A percentile compares a stretch with the other conserved stretches of the same genome.
phyloP scores from a whole-genome alignment of 2,329 filamentous ascomycete species.

The Talaromyces verruculosus region DNA sequence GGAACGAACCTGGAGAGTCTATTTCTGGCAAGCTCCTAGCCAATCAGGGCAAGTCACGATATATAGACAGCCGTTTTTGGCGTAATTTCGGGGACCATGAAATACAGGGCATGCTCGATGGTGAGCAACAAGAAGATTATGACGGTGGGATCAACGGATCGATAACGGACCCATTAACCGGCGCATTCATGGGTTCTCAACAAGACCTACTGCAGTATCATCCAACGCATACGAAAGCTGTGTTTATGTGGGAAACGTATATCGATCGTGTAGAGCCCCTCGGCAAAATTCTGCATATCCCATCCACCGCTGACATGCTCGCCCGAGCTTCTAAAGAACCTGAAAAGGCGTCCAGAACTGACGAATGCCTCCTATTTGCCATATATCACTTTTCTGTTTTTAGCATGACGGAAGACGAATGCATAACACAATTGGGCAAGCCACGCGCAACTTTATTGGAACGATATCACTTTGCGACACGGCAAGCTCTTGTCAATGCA shows the following conservation, averaged over 20 bases:
- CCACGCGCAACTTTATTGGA: not conserved
- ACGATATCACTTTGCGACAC: not conserved
- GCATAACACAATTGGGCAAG: not conserved
- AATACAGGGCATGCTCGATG: conserved; percentile 21
- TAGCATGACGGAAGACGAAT: not conserved
- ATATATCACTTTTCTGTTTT: not conserved
- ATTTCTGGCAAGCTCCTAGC: not conserved
- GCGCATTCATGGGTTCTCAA: conserved; percentile 21
- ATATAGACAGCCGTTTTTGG: not conserved
- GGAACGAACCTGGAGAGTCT: not conserved
- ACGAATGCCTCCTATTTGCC: not conserved
- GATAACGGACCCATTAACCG: conserved; percentile 21
- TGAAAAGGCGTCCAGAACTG: not conserved
- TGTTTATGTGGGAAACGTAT: conserved; percentile 33
- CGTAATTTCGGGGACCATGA: not conserved
- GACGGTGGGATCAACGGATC: not conserved
- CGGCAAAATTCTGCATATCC: not conserved
- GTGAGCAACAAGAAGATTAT: conserved; percentile 2
- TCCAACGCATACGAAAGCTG: conserved; percentile 45
- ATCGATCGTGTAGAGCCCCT: not conserved
- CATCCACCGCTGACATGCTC: not conserved
- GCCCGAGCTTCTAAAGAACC: not conserved
- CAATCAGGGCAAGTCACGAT: not conserved
- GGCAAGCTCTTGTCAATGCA: not conserved
- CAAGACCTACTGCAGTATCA: conserved; percentile 31